These are phyloP conservation scores for Xylaria sp. DNA, from an alignment of 2,329 filamentous ascomycete genomes.

Conservation along the genomic window DNA sequence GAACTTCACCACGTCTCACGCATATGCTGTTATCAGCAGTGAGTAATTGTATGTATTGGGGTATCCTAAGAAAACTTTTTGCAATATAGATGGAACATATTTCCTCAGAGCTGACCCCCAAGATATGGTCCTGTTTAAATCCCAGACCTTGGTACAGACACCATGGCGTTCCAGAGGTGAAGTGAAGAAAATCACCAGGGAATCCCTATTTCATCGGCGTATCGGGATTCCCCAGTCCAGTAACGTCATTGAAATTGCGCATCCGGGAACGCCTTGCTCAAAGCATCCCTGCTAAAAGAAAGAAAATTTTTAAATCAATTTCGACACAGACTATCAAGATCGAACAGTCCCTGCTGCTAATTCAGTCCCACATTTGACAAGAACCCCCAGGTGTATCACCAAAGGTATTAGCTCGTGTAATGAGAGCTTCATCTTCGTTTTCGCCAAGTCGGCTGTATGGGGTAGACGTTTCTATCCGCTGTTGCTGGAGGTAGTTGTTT, in stretches of 20 bases:
- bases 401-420: conserved; percentile 24
- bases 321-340: not conserved
- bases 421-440: conserved; percentile 27
- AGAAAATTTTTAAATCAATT: not conserved
- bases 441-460: conserved; percentile 22
- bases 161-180: not conserved
- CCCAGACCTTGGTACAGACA: not conserved
- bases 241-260: conserved; percentile 3
- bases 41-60: not conserved
- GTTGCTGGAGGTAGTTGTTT: conserved; percentile 9
- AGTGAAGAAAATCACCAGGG: not conserved
- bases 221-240: not conserved
- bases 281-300: conserved; percentile 7
- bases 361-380: conserved; percentile 27
- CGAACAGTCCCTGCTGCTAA: not conserved
- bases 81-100: not conserved
- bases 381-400: conserved; percentile 15
- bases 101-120: not conserved
- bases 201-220: not conserved
- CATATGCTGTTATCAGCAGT: too few relatives aligned
- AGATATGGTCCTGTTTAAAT: not conserved
- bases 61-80: not conserved
- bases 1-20: too few relatives aligned
- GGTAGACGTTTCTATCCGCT: conserved; percentile 21
- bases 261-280: conserved; percentile 19